phyloP scores from a whole-genome alignment of 106 monocot genomes.

The Phalaenopsis aphrodite region DNA sequence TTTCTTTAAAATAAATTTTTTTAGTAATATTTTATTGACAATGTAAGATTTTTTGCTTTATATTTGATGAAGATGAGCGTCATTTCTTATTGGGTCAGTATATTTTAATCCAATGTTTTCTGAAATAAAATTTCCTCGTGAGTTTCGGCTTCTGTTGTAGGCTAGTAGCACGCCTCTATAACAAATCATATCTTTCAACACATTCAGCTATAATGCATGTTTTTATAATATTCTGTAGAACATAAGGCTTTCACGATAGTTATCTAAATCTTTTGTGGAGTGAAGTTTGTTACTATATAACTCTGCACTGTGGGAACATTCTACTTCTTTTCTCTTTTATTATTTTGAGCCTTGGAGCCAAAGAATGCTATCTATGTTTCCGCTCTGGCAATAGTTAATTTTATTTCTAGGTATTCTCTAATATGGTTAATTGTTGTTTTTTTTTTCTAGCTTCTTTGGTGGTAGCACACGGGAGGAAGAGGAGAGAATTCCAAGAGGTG shows the following conservation, averaged over 20 bases:
- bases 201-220: neutral
- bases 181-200: too few species aligned
- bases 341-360: neutral
- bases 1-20: too few species aligned
- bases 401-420: neutral
- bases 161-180: too few species aligned
- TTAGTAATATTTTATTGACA: too few species aligned
- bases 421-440: neutral
- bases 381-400: neutral
- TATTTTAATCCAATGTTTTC: too few species aligned
- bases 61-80: too few species aligned
- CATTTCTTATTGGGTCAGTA: too few species aligned
- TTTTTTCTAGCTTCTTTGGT: slow-evolving; percentile 71
- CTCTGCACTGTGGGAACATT: neutral
- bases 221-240: neutral
- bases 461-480: slow-evolving; percentile 71
- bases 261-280: neutral
- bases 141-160: too few species aligned
- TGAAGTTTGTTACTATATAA: neutral
- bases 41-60: too few species aligned
- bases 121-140: too few species aligned
- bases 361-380: neutral
- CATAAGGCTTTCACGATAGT: neutral
- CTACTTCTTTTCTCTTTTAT: neutral
- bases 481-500: slow-evolving; percentile 80